Evolutionary conservation across 805 yeast species (phyloP), one percentile per base, ranked within the genome.

Genomic region (Metschnikowia lochheadii): DNA sequence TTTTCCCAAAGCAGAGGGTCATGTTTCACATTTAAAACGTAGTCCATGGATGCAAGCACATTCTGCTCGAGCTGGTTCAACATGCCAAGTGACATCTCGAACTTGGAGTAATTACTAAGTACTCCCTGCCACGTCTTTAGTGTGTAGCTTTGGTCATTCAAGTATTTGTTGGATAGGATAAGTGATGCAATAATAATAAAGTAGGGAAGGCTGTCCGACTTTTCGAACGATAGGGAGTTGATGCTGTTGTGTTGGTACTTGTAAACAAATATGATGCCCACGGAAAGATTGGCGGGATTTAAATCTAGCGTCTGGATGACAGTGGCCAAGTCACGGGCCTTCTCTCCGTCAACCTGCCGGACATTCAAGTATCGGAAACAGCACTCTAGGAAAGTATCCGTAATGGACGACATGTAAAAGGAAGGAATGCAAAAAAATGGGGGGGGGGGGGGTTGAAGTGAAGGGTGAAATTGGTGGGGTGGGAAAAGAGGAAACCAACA

Each of bases 71-170:
- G 58, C 42, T 57, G 62, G 49, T 57, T 55, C 48, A 58, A 45
- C 35, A 58, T 49, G 17, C 49, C 14, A 5, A 58, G 46, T 46
- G 57, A 46, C 32, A 54, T 48, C 21, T 48, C 48, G 21, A 58
- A 48, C 40, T 31, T 34, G 40, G 50, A 46, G 37, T 48, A 50
- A 36, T 53, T 54, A 49, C 38, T 26, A 11, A 58, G 48, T 10
- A 58, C 50, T 51, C 57, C 63, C 10, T 76, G 63, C 83, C 83
- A 76, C 21, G 82, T 78, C 54, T 77, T 77, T 56, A 76, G 64
- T 2, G 81, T 76, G 53, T 76, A 78, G 39, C 76, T 71, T 46
- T 75, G 79, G 55, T 78, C 83, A 58, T 78, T 79, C 51, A 63
- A 68, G 20, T 74, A 63, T 60, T 78, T 78, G 60, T 78, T 58